Evolutionary conservation across 306 rosid species (phyloP).

Genomic region (Cucurbita argyrosperma): DNA sequence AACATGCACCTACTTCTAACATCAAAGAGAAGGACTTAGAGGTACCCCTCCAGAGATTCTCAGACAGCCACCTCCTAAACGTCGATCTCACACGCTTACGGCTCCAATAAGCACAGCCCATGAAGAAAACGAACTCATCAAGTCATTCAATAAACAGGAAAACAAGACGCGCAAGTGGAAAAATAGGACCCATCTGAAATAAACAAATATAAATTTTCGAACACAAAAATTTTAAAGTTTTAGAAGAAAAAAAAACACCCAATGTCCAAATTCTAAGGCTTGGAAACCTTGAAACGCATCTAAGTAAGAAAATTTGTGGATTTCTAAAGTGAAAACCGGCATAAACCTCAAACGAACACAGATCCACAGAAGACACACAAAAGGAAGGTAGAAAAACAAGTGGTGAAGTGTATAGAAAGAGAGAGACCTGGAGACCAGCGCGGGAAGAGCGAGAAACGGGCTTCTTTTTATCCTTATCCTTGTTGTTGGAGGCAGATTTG

Average conservation of each 20-base stretch:
- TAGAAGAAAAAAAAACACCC: background rate
- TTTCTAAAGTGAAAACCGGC: background rate
- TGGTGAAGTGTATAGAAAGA: background rate
- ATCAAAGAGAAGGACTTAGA: background rate
- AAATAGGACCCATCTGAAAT: background rate
- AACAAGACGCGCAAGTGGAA: background rate
- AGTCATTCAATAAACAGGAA: background rate
- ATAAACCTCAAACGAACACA: background rate
- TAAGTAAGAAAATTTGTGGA: background rate
- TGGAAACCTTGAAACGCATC: background rate
- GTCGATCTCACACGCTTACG: background rate
- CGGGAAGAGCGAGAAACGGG: slow-evolving; percentile 13
- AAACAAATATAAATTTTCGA: background rate
- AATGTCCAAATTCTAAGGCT: background rate
- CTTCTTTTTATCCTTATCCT: slow-evolving; percentile 11
- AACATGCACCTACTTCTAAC: slow-evolving; percentile 1
- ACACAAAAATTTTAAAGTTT: background rate
- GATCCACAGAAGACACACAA: background rate
- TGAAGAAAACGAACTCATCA: background rate
- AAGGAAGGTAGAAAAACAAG: background rate
- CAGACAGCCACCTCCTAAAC: background rate
- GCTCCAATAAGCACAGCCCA: background rate
- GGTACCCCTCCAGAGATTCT: background rate
- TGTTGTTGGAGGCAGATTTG: slow-evolving; percentile 11
- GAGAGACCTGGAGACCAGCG: slow-evolving; percentile 9